phyloP scores from a whole-genome alignment of 2,329 filamentous ascomycete species.

The Fusarium pseudograminearum region DNA sequence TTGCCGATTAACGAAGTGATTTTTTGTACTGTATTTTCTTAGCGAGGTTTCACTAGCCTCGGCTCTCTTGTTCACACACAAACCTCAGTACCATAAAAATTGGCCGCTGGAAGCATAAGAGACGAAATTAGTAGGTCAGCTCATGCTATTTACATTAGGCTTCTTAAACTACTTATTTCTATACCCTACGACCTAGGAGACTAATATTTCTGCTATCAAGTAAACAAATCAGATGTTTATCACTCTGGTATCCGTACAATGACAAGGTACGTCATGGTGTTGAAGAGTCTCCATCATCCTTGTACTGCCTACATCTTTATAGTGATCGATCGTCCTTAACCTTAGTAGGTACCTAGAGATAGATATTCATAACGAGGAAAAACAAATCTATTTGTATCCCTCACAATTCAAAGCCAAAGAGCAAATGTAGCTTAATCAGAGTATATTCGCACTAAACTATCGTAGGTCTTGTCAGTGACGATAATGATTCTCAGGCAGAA shows the following conservation, averaged over 20 bases:
- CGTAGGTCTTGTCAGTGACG: neutral
- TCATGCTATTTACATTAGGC: no score
- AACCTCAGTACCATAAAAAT: no score
- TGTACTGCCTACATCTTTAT: neutral
- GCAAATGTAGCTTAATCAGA: neutral
- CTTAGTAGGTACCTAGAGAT: neutral
- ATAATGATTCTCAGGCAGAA: slow-evolving; percentile 19
- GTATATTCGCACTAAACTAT: neutral
- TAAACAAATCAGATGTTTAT: neutral
- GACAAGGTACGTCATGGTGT: neutral
- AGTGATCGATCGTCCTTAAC: neutral
- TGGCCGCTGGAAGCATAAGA: no score
- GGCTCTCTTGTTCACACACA: neutral
- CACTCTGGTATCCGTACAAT: neutral
- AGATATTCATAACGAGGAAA: neutral
- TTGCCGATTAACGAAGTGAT: neutral
- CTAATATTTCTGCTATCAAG: neutral
- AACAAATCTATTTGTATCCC: neutral
- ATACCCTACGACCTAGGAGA: neutral
- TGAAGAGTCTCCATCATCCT: neutral
- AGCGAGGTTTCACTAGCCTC: neutral
- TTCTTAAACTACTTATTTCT: no score
- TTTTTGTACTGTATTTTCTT: neutral
- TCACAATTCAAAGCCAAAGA: neutral
- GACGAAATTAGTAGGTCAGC: no score